These are phyloP conservation scores for Penicillium daleae DNA, from an alignment of 495 filamentous ascomycete species.

Conservation along the genomic window DNA sequence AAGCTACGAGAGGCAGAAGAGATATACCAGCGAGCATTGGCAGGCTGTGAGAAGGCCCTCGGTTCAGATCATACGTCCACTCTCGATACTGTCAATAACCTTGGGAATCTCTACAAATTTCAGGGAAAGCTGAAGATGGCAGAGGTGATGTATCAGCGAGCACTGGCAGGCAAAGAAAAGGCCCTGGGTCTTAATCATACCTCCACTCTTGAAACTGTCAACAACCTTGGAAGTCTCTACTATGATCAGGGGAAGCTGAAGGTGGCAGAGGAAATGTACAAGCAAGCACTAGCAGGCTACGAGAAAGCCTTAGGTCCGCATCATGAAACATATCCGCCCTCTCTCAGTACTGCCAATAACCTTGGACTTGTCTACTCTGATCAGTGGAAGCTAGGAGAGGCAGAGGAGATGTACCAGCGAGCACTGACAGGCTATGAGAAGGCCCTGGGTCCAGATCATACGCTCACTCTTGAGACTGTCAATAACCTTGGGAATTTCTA, in stretches of 20 bases:
- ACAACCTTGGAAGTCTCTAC: slow-evolving; percentile 25
- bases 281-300: slow-evolving; percentile 28
- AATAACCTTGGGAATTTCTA: slow-evolving; percentile 16
- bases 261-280: slow-evolving; percentile 42
- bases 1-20: slow-evolving; percentile 39
- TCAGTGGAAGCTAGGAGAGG: slow-evolving; percentile 11
- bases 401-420: slow-evolving; percentile 16
- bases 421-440: slow-evolving; percentile 17
- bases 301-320: slow-evolving; percentile 38
- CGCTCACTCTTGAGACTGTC: slow-evolving; percentile 5
- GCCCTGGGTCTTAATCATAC: slow-evolving; percentile 12
- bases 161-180: slow-evolving; percentile 15
- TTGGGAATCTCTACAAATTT: slow-evolving; percentile 1
- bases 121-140: slow-evolving; percentile 13
- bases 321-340: slow-evolving; percentile 36
- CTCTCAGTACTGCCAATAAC: slow-evolving; percentile 13
- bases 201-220: slow-evolving; percentile 8
- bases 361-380: slow-evolving; percentile 3
- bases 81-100: slow-evolving; percentile 6
- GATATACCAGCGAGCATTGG: slow-evolving; percentile 37
- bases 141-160: slow-evolving; percentile 16
- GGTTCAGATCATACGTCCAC: slow-evolving; percentile 37
- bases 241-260: slow-evolving; percentile 32
- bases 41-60: slow-evolving; percentile 36
- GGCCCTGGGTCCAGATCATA: slow-evolving; percentile 13